Base-by-base conservation (phyloP, 257 asterid species). In the Solanum tarapatanum region DNA sequence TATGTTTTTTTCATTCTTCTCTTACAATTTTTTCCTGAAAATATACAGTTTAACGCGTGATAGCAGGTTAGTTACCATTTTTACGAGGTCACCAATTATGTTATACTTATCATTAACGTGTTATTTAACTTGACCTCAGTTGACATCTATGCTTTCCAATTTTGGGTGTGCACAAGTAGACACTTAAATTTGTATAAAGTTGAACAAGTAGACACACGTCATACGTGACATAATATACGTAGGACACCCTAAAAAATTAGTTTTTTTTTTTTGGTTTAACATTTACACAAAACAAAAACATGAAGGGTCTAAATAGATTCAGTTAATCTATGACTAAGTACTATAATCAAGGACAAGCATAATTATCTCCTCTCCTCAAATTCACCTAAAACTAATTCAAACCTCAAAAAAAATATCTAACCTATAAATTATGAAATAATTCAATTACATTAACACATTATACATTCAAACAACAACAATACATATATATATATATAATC, bases 311-410 rank as follows among this genome's bases (percentile, higher is more conserved):
- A 62, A n/a, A 36, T 23, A 11, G 17, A 37, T 76, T 76, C 7
- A 76, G 23, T n/a, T 76, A 12, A 76, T 76, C 28, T 36, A 35
- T 36, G 16, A 11, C 83, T 77, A 45, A 77, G 26, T 14, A 19
- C 64, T 21, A 4, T 79, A 13, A 43, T 43, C 84, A 79, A 77
- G 84, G 24, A 43, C 84, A 2, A 13, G 45, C 80, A 73, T 73
- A 73, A 33, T 73, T 73, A 21, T 73, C 80, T 73, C 80, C 66
- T 43, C 84, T 79, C 66, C 66, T 24, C 84, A 79, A 79, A 43
- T 43, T 23, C 84, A 43, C 16, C 39, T 14, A 41, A 79, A 79
- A 14, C 36, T 43, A 79, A 79, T 79, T 79, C 37, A 79, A 79
- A 14, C 66, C 37, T 43, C 39, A 79, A 79, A 26, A 70, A 13